These are phyloP conservation scores for Bimuria novae-zelandiae DNA, from an alignment of 2,329 filamentous ascomycete species.

Conservation along the genomic window DNA sequence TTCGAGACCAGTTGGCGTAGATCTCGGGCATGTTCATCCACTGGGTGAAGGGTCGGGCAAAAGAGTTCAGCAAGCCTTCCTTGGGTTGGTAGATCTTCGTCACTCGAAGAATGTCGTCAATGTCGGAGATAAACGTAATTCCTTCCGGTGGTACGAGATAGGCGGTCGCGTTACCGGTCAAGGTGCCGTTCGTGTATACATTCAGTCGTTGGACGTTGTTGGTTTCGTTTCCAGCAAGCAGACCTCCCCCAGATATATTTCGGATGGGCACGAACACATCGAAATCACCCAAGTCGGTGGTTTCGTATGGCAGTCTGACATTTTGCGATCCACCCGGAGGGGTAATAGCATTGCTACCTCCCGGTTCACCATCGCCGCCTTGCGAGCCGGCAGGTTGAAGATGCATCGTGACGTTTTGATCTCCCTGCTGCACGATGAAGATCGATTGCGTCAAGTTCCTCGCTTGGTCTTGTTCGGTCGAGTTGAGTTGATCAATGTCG, in stretches of 20 bases:
- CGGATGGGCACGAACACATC: conserved; percentile 70
- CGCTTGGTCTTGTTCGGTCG: conserved; percentile 66
- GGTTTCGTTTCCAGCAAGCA: conserved; percentile 68
- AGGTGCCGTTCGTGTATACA: conserved; percentile 67
- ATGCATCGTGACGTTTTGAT: conserved; percentile 66
- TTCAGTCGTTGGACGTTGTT: conserved; percentile 69
- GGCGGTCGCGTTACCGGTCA: conserved; percentile 73
- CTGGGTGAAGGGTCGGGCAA: conserved; percentile 69
- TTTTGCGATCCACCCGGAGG: conserved; percentile 65
- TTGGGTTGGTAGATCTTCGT: conserved; percentile 80
- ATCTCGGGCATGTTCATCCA: conserved; percentile 84
- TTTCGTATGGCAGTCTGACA: conserved; percentile 67
- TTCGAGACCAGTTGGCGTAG: conserved; percentile 75
- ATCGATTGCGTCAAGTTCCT: conserved; percentile 75
- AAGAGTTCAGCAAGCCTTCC: conserved; percentile 76
- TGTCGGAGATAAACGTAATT: conserved; percentile 74
- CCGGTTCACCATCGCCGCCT: conserved; percentile 55
- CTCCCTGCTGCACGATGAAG: conserved; percentile 73
- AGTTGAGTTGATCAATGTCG: conserved; percentile 62
- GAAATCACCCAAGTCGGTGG: conserved; percentile 72
- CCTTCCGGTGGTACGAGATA: conserved; percentile 74
- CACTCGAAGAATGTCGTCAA: conserved; percentile 79
- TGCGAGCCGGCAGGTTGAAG: conserved; percentile 63
- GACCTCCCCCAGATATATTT: conserved; percentile 57
- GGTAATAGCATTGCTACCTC: conserved; percentile 56